Evolutionary conservation across 768 basidiomycete species (phyloP).

Genomic region (Panaeolus cyanescens): DNA sequence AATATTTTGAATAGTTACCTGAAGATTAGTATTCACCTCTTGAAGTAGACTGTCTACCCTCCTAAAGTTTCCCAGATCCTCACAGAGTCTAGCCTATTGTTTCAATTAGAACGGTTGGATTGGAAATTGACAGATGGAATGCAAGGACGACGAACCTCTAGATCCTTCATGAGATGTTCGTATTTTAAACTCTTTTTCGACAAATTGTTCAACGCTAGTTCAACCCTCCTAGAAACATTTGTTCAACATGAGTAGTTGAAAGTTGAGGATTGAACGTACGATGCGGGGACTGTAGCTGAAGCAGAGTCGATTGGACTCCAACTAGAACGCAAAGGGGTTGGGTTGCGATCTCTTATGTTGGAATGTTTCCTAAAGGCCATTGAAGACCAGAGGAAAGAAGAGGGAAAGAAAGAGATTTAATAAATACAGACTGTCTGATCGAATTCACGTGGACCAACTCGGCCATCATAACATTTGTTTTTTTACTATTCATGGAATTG

Average conservation of each 20-base stretch:
- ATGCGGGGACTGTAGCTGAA: slow-evolving; percentile 21
- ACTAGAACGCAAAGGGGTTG: not conserved
- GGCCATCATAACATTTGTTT: slow-evolving; percentile 15
- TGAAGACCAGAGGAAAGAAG: slow-evolving; percentile 9
- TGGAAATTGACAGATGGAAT: not conserved
- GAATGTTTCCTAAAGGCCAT: slow-evolving; percentile 21
- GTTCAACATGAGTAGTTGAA: not conserved
- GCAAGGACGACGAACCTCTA: slow-evolving; percentile 45
- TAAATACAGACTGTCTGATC: slow-evolving; percentile 31
- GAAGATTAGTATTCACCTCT: slow-evolving; percentile 61
- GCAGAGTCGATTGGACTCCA: slow-evolving; percentile 9
- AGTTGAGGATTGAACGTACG: slow-evolving; percentile 16
- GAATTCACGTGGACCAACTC: slow-evolving; percentile 31
- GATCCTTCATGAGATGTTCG: slow-evolving; percentile 60
- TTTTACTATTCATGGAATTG: not conserved
- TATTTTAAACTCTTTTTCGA: slow-evolving; percentile 49
- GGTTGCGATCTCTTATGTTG: not conserved
- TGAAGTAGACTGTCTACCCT: slow-evolving; percentile 71
- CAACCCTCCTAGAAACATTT: slow-evolving; percentile 39
- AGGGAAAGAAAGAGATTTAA: slow-evolving; percentile 15
- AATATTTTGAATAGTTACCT: slow-evolving; percentile 41
- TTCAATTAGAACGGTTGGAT: slow-evolving; percentile 5
- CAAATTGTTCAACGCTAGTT: slow-evolving; percentile 45
- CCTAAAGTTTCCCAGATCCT: slow-evolving; percentile 73
- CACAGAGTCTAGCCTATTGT: slow-evolving; percentile 60